Evolutionary conservation across 2,329 filamentous ascomycete species (phyloP).

Genomic region (Cladobotryum mycophilum): DNA sequence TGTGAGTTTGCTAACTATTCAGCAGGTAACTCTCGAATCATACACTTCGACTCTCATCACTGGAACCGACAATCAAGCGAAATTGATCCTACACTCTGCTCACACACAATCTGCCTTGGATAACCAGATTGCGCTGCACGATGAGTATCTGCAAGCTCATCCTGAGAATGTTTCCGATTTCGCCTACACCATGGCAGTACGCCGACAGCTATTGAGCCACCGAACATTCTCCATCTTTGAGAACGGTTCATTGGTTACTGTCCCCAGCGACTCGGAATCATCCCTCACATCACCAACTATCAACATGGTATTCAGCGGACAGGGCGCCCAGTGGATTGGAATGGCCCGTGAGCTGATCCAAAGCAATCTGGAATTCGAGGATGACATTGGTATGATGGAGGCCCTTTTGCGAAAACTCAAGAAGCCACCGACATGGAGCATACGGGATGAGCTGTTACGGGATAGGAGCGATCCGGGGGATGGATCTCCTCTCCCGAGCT

Average conservation of each 20-base stretch:
- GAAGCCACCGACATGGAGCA: constrained; percentile 23
- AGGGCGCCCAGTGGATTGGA: constrained; percentile 38
- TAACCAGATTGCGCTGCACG: constrained; percentile 6
- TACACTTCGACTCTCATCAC: too few species aligned
- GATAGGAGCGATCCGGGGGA: constrained; percentile 13
- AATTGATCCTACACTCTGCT: constrained; percentile 10
- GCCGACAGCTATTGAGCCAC: constrained; percentile 1
- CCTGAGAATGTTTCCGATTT: constrained; percentile 7
- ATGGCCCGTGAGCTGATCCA: constrained; percentile 32
- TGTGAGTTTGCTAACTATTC: too few species aligned
- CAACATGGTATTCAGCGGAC: constrained; percentile 35
- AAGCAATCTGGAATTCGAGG: constrained; percentile 17
- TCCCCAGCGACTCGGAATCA: constrained; percentile 1
- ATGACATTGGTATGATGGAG: constrained; percentile 13
- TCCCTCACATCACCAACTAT: constrained; percentile 1
- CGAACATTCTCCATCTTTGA: constrained; percentile 12
- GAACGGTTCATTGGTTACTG: background rate
- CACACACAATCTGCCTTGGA: constrained; percentile 1
- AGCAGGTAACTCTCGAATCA: too few species aligned
- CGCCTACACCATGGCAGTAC: constrained; percentile 5
- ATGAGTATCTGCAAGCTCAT: constrained; percentile 25
- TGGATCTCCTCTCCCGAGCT: constrained; percentile 29
- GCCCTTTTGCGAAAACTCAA: constrained; percentile 8
- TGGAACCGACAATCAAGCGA: background rate
- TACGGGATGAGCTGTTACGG: constrained; percentile 8